Evolutionary conservation across 1,284 basidiomycete genomes (phyloP).

Genomic region (Paramarasmius palmivorus): DNA sequence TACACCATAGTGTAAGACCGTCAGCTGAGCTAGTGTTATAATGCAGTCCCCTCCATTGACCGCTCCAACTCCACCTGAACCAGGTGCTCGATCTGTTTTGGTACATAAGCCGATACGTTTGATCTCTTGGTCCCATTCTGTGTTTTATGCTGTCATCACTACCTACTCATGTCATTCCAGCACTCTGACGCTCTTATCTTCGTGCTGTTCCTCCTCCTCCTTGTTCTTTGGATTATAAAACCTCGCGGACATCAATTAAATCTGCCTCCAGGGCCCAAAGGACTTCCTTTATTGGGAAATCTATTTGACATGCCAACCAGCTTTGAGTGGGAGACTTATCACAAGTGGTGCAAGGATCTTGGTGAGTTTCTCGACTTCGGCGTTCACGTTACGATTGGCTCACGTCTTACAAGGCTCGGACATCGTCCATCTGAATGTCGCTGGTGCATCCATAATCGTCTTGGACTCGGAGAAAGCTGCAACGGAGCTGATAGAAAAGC

Average conservation of each 20-base stretch:
- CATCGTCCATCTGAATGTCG: constrained; percentile 1
- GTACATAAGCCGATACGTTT: no score
- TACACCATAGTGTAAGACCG: no score
- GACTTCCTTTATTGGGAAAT: constrained; percentile 4
- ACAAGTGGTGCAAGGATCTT: constrained; percentile 1
- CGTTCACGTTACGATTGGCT: not conserved
- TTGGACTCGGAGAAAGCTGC: not conserved
- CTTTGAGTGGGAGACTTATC: constrained; percentile 5
- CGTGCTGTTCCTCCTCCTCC: not conserved
- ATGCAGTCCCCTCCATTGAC: no score
- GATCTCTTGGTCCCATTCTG: no score
- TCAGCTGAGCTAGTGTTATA: no score
- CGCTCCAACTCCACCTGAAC: no score
- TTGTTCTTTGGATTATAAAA: not conserved
- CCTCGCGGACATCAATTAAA: not conserved
- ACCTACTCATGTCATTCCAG: no score
- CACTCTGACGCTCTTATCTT: not conserved
- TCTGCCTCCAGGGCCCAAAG: not conserved
- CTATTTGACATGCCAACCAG: constrained; percentile 1
- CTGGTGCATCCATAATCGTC: not conserved
- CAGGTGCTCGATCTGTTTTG: no score
- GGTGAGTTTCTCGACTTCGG: not conserved
- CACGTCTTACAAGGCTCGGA: not conserved
- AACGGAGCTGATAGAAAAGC: not conserved
- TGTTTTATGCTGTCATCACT: no score